Evolutionary conservation across 306 rosid species (phyloP), one percentile per base, ranked within the genome.

Genomic region (peach (Prunus persica)): DNA sequence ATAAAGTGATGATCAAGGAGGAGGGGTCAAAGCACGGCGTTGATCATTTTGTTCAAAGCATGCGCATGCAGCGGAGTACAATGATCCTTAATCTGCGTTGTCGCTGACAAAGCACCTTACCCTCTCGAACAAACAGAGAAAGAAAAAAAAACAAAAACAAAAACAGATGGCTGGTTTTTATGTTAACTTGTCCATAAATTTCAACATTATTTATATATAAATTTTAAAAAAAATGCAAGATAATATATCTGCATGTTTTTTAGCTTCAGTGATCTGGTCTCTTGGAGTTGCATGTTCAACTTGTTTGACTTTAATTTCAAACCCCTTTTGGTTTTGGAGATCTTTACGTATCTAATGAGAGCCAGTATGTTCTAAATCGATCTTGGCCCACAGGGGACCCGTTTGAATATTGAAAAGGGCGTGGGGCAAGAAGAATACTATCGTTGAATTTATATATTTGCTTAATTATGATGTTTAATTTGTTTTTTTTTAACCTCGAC

Each of bases 61-160:
- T 30, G 71, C 81, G 68, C 67, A 68, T 47, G 69, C 70, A 68
- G 1, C 50, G 34, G 28, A 51, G 10, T 18, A 14, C 19, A 15
- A 24, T 30, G 4, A 32, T 11, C 55, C 54, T 63, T 43, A 24
- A 28, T 80, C 73, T 76, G 79, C 79, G 80, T 55, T 56, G 85
- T 78, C 57, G 71, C 67, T 82, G 85, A 78, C 82, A 28, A 73
- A 20, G 69, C 82, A 16, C 38, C 63, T 57, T 8, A 20, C 70
- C 68, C 49, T 24, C 66, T 63, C 54, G 46, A 57, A 56, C 11
- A 55, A 72, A 45, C 47, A 30, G 41, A 60, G 6, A 16, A 54
- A 15, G 16, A 22, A 72, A 41, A 8, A 0, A 34, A 46, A 20
- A 24, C 12, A 24, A 20, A 47, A 19, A 25, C 34, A 55, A 34